Conservation (phyloP, 169 alveolate species). For the Plasmodium blacklocki region DNA sequence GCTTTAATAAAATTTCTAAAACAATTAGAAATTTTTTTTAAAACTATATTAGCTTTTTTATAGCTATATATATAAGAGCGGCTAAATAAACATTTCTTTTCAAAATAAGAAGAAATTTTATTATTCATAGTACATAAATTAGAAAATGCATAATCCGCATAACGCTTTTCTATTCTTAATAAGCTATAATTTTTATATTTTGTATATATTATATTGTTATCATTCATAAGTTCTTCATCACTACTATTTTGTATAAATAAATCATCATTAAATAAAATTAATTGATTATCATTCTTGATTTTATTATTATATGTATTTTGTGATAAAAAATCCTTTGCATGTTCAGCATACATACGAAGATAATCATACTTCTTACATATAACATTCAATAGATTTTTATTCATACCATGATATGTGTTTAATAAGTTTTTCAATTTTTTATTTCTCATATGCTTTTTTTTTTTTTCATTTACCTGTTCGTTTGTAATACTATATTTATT, state of each 20-base stretch:
- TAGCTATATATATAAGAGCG: slow-evolving; percentile 21
- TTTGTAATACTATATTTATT: background rate
- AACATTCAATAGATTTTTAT: too few species aligned
- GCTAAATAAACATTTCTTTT: too few species aligned
- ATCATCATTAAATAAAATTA: slow-evolving; percentile 8
- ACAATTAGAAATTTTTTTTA: slow-evolving; percentile 24
- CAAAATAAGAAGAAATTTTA: background rate
- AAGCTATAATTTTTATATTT: slow-evolving; percentile 31
- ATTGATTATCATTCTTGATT: background rate
- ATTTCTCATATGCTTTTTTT: background rate
- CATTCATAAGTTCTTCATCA: slow-evolving; percentile 6
- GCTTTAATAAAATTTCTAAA: slow-evolving; percentile 64
- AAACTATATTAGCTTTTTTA: slow-evolving; percentile 34
- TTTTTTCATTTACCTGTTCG: background rate
- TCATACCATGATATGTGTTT: too few species aligned
- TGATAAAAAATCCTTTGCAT: too few species aligned
- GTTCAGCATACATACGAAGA: too few species aligned
- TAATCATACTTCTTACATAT: too few species aligned
- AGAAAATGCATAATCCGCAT: background rate
- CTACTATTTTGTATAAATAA: background rate
- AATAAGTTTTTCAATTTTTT: too few species aligned
- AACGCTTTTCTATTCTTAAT: slow-evolving; percentile 20
- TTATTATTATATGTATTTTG: too few species aligned
- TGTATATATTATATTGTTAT: slow-evolving; percentile 6
- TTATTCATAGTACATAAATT: background rate